These are phyloP conservation scores for Magnolia officinalis DNA, from an alignment of 164 flowering plant genomes.

Conservation along the genomic window DNA sequence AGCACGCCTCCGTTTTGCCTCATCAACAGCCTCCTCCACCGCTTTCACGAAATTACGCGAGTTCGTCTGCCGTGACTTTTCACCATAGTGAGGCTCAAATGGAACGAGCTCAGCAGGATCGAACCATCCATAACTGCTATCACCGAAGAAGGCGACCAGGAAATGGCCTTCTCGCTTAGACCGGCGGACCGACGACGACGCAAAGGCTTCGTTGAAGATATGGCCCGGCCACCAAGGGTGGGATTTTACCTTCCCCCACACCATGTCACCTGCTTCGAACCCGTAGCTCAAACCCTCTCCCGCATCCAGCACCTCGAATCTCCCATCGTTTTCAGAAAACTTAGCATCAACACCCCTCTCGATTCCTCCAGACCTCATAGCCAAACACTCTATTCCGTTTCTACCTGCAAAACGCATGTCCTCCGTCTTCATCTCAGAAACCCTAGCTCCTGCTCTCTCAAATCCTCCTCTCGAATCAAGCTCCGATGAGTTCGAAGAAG, in stretches of 20 bases:
- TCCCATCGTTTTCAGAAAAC: slow-evolving; percentile 4
- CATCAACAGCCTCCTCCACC: slow-evolving; percentile 93
- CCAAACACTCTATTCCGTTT: background rate
- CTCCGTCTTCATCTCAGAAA: slow-evolving; percentile 13
- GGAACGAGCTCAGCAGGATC: slow-evolving; percentile 79
- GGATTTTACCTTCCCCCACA: slow-evolving; percentile 97
- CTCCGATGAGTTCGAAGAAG: slow-evolving; percentile 3
- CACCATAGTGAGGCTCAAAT: slow-evolving; percentile 59
- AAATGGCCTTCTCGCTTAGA: slow-evolving; percentile 64
- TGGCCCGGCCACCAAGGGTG: slow-evolving; percentile 99
- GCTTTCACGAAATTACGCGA: slow-evolving; percentile 64
- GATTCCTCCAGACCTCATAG: background rate
- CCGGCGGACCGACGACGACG: slow-evolving; percentile 58
- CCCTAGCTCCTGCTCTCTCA: slow-evolving; percentile 20
- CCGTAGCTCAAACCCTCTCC: slow-evolving; percentile 1
- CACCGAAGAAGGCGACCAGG: slow-evolving; percentile 96
- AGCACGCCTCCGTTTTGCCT: slow-evolving; percentile 61
- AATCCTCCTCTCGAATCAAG: slow-evolving; percentile 10
- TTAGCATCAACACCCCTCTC: background rate
- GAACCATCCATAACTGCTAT: slow-evolving; percentile 98
- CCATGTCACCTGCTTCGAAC: slow-evolving; percentile 58
- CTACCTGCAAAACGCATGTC: background rate
- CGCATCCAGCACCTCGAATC: background rate
- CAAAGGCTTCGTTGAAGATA: slow-evolving; percentile 70
- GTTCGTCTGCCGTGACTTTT: slow-evolving; percentile 69